phyloP scores from a whole-genome alignment of 495 filamentous ascomycete genomes.

The Tuber brumale region DNA sequence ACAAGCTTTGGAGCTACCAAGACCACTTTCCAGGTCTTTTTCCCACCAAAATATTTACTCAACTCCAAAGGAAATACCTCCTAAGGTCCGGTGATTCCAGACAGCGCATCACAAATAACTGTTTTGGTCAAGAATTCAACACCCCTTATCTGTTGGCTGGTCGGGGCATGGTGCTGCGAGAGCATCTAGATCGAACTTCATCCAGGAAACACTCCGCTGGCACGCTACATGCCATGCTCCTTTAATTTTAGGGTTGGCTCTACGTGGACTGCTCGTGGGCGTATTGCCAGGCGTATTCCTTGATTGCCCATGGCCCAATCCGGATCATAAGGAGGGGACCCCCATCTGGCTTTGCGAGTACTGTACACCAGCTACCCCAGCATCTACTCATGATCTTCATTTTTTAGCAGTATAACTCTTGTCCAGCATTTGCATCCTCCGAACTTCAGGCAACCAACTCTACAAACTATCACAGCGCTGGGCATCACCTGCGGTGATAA shows the following conservation, averaged over 20 bases:
- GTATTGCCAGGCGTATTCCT: background rate
- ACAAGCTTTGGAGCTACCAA: background rate
- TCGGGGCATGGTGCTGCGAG: background rate
- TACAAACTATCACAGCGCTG: background rate
- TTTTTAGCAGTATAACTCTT: background rate
- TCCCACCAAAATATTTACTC: background rate
- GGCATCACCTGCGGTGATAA: background rate
- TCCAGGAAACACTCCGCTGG: background rate
- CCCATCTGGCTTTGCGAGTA: background rate
- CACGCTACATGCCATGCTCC: background rate
- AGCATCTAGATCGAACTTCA: background rate
- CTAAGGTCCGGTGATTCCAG: background rate
- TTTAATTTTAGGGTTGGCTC: background rate
- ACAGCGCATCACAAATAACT: background rate
- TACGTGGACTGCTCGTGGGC: background rate
- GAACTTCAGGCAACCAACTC: background rate
- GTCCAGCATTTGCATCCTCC: background rate
- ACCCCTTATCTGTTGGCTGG: background rate
- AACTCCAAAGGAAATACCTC: background rate
- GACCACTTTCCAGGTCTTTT: background rate
- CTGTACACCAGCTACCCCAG: background rate
- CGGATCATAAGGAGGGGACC: background rate
- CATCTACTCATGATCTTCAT: background rate
- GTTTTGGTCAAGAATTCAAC: background rate
- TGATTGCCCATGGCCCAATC: background rate